Conservation (phyloP, 140 eudicot genomes). For the Flaveria floridana region DNA sequence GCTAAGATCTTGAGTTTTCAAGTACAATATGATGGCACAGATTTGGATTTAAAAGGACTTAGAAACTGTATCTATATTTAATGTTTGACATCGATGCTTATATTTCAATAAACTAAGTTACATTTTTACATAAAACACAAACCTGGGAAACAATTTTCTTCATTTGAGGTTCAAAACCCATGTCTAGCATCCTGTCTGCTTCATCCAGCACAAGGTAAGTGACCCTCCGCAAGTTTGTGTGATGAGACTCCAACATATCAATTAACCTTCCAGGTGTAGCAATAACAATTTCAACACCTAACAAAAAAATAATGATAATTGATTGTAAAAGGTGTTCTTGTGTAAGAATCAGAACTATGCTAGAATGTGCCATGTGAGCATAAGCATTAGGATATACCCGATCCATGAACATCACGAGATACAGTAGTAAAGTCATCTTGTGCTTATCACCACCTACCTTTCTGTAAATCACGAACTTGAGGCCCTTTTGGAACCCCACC, state of each 20-base stretch:
- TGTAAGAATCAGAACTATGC: not conserved
- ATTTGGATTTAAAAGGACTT: not conserved
- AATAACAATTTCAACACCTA: slow-evolving; percentile 92
- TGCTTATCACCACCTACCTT: slow-evolving; percentile 99
- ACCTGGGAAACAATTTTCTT: slow-evolving; percentile 92
- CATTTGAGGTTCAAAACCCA: slow-evolving; percentile 98
- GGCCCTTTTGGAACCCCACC: slow-evolving; percentile 99
- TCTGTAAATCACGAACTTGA: slow-evolving; percentile 99
- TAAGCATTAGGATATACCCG: slow-evolving; percentile 89
- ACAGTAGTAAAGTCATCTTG: slow-evolving; percentile 98
- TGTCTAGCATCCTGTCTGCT: slow-evolving; percentile 95
- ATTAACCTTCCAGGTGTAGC: slow-evolving; percentile 97
- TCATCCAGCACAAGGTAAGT: slow-evolving; percentile 95
- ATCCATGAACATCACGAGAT: slow-evolving; percentile 76
- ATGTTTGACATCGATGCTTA: not conserved
- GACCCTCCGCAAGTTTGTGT: slow-evolving; percentile 85
- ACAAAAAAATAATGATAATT: not conserved
- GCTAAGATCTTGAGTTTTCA: not conserved
- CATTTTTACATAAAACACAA: slow-evolving; percentile 23
- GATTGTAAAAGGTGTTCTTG: not conserved
- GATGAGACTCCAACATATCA: slow-evolving; percentile 92
- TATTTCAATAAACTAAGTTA: not conserved
- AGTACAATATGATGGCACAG: not conserved
- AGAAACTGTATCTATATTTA: not conserved
- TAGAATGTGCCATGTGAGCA: slow-evolving; percentile 27